Evolutionary conservation across 2,329 filamentous ascomycete genomes (phyloP), one percentile per base, ranked within the genome.

Genomic region (Lizonia empirigonia): DNA sequence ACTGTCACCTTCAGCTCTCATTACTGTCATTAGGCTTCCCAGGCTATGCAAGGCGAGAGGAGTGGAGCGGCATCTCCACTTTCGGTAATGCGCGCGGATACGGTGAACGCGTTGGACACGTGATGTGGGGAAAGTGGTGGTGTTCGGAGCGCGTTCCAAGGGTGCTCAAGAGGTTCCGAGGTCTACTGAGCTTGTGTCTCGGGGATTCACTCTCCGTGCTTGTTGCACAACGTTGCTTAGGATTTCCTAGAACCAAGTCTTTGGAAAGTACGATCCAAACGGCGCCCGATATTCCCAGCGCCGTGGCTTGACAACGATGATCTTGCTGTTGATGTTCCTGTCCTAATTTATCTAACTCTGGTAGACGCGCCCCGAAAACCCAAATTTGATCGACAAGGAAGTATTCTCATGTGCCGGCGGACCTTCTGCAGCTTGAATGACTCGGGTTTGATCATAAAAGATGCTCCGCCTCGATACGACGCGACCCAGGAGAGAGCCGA

Each of bases 11-110:
- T 8, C n/a, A 9, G 16, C 12, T 9, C 12, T 34, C 16, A 5
- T 34, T 18, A 15, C 15, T 34, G 16, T 4, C 3, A 20, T 19
- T 9, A 27, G 32, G 26, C 38, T 22, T 13, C 19, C 30, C n/a
- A 30, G 30, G 30, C 7, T 29, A 22, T 42, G 33, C 36, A 24
- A 33, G 18, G 23, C 19, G 10, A 3, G n/a, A 4, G 38, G 15
- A 37, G 32, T 36, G 9, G 16, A 19, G 37, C 49, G 49, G 49
- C 38, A 52, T 47, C 26, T 47, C 49, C 49, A 20, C 33, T 27
- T 47, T 34, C 8, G 49, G 49, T 47, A 52, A 52, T 13, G 42
- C 49, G 49, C 42, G 37, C 37, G 27, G 15, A 18, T 52, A 33
- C 33, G 33, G 39, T 50, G 42, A 52, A 42, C 37, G 42, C 16